Base-by-base conservation (phyloP, 2,329 filamentous ascomycete species). In the Acrocalymma vagum region DNA sequence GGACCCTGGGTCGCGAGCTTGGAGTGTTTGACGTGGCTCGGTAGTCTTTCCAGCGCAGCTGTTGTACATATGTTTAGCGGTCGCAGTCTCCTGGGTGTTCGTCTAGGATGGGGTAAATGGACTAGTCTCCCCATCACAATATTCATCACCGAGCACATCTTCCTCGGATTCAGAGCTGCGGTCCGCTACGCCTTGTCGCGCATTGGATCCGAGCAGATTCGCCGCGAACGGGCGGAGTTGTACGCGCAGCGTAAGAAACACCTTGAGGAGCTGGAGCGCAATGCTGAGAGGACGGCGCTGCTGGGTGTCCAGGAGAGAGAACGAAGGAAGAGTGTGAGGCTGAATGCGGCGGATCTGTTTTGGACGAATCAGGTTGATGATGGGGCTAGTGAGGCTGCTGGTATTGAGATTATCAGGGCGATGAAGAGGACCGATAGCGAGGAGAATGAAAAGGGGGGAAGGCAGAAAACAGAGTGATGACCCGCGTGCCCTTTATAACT, bases 1-100 rank as follows among this genome's bases (percentile, higher is more conserved):
- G 63, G 63, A 9, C 62, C 63, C 1, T 68, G 65, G 65, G 58
- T 67, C 4, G 51, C 48, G 8, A 63, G 60, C 20, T 34, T 68
- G 13, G 64, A 65, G 34, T 55, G 50, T 11, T 37, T 67, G 28
- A 67, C 62, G 1, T 68, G 65, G 63, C 42, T 67, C 5, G 65
- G 64, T 4, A 65, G 62, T 31, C 33, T 67, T 7, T 58, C 48
- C n/a, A 61, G 58, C 22, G 63, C 63, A 2, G 63, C 63, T 1
- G 61, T 67, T 18, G 64, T 67, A 5, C 61, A 68, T 30, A 30
- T 68, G 5, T 68, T 66, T 20, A 63, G 62, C 3, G 48, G 39
- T 5, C 45, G 53, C 27, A 43, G 43, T 13, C 38, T 51, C 3
- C 33, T 60, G 11, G 45, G 48, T 3, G 18, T 49, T 11, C 38